Percentiles rank a stretch among this genome's conserved stretches.
Evolutionary conservation across 2,329 filamentous ascomycete species (phyloP).

Genomic region (Clarireedia paspali): DNA sequence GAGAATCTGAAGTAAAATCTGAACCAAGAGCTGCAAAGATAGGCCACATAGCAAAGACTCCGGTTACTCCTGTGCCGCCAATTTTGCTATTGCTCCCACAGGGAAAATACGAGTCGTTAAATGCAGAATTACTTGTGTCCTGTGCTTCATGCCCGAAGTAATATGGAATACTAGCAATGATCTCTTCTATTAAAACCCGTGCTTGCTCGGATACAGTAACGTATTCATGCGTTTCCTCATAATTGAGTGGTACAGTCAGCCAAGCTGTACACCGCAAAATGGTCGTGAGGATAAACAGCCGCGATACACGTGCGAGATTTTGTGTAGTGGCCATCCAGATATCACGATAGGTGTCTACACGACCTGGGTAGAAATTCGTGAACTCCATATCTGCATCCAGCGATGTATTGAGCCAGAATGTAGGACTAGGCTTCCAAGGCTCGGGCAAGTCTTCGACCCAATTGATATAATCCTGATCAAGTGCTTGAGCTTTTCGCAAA

Average conservation of each 20-base stretch:
- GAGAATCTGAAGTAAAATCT: conserved; percentile 18
- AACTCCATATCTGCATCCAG: neutral
- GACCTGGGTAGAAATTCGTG: conserved; percentile 38
- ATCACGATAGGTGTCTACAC: conserved; percentile 50
- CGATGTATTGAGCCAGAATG: conserved; percentile 42
- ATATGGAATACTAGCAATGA: conserved; percentile 52
- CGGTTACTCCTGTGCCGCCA: conserved; percentile 15
- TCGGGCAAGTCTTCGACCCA: conserved; percentile 45
- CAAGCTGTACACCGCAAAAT: conserved; percentile 52
- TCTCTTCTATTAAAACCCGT: conserved; percentile 46
- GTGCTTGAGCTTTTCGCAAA: conserved; percentile 40
- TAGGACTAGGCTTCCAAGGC: conserved; percentile 40
- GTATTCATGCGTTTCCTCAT: conserved; percentile 53
- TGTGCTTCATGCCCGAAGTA: conserved; percentile 42
- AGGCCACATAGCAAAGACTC: conserved; percentile 21
- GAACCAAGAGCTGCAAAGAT: conserved; percentile 18
- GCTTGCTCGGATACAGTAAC: conserved; percentile 43
- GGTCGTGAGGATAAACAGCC: conserved; percentile 46
- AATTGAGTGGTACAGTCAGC: conserved; percentile 50
- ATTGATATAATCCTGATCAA: conserved; percentile 42
- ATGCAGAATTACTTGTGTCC: conserved; percentile 17
- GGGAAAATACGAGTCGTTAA: conserved; percentile 39
- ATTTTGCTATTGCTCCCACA: conserved; percentile 35
- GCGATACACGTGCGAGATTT: conserved; percentile 47
- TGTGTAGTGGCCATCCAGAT: conserved; percentile 50